Percentiles rank a stretch among this genome's conserved stretches.
These are phyloP conservation scores for Diplodia mutila DNA, from an alignment of 2,329 filamentous ascomycete genomes.

Conservation along the genomic window DNA sequence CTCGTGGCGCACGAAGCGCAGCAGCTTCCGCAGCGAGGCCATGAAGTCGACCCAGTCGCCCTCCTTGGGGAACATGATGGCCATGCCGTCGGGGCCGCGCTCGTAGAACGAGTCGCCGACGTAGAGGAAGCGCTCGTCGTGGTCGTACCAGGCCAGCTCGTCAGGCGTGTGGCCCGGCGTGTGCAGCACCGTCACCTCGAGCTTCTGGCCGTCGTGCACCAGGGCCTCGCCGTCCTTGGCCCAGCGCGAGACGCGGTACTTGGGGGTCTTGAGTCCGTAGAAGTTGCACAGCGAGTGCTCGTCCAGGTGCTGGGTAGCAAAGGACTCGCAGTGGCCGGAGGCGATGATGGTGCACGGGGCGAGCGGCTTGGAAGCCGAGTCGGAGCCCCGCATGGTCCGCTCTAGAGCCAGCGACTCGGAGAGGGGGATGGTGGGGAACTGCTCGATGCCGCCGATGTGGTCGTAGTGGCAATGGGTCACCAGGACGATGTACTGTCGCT, in stretches of 20 bases:
- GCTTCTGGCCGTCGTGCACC: slow-evolving; percentile 29
- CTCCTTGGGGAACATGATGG: slow-evolving; percentile 45
- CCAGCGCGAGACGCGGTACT: slow-evolving; percentile 49
- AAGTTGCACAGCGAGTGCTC: slow-evolving; percentile 48
- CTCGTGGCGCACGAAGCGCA: slow-evolving; percentile 37
- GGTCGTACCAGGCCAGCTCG: slow-evolving; percentile 51
- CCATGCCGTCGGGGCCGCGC: slow-evolving; percentile 38
- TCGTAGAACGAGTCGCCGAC: slow-evolving; percentile 55
- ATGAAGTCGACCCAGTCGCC: slow-evolving; percentile 87
- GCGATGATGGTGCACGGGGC: slow-evolving; percentile 36
- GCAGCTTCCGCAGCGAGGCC: slow-evolving; percentile 77
- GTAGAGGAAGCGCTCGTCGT: slow-evolving; percentile 48
- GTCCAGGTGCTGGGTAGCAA: slow-evolving; percentile 46
- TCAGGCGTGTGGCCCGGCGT: slow-evolving; percentile 55
- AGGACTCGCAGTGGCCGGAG: slow-evolving; percentile 43
- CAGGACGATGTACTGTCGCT: slow-evolving; percentile 46
- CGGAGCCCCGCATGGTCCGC: not conserved
- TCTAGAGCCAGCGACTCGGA: not conserved
- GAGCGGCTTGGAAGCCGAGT: slow-evolving; percentile 26
- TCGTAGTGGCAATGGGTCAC: slow-evolving; percentile 56
- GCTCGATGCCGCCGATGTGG: slow-evolving; percentile 41
- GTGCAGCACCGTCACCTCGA: slow-evolving; percentile 50
- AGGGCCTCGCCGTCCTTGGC: slow-evolving; percentile 44
- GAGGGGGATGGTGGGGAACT: slow-evolving; percentile 34
- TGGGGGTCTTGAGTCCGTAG: slow-evolving; percentile 38